Percentiles rank a stretch among this genome's conserved stretches.
These are phyloP conservation scores for Bruguiera sexangula DNA, from an alignment of 345 rosid species.

Conservation along the genomic window DNA sequence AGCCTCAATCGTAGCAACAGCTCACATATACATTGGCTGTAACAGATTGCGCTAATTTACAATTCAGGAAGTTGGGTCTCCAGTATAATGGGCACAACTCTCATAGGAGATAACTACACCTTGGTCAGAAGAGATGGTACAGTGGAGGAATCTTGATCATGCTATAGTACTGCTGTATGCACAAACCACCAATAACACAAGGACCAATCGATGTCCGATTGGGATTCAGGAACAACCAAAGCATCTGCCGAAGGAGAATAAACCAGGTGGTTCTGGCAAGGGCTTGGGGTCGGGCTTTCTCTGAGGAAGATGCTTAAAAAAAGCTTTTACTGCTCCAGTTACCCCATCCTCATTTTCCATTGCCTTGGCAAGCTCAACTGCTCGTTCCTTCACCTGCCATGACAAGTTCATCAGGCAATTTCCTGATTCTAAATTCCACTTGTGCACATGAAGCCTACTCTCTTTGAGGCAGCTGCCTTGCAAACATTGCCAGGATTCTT, in stretches of 20 bases:
- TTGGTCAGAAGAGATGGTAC: constrained; percentile 5
- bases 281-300: constrained; percentile 33
- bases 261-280: constrained; percentile 35
- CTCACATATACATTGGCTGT: constrained; percentile 5
- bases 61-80: not conserved
- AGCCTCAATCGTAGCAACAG: not conserved
- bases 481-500: not conserved
- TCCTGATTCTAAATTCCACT: not conserved
- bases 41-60: constrained; percentile 10
- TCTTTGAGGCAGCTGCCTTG: not conserved
- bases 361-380: constrained; percentile 79
- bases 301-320: constrained; percentile 73
- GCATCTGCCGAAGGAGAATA: constrained; percentile 56
- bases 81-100: not conserved
- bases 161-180: not conserved
- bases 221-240: constrained; percentile 67
- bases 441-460: not conserved
- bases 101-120: not conserved
- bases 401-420: not conserved
- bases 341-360: constrained; percentile 97
- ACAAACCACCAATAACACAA: not conserved
- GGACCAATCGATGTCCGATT: not conserved
- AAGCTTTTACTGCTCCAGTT: constrained; percentile 90
- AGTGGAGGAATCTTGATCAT: constrained; percentile 7
- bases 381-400: constrained; percentile 72